phyloP scores from a whole-genome alignment of 2,329 filamentous ascomycete genomes.

The Ambrosiella xylebori region DNA sequence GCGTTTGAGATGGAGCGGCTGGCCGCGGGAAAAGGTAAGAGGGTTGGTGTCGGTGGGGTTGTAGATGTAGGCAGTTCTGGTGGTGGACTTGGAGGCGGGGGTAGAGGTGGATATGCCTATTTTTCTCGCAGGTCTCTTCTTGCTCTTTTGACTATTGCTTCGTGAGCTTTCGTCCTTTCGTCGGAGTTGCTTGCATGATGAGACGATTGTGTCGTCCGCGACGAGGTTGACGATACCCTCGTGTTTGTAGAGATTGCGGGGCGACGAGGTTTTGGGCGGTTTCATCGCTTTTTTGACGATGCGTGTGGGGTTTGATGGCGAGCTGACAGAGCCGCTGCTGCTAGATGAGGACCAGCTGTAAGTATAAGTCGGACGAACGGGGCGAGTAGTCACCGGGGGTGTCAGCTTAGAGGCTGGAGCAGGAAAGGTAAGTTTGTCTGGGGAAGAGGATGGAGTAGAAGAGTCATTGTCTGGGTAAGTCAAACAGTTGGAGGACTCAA shows the following conservation, averaged over 20 bases:
- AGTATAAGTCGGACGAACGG: too few relatives aligned
- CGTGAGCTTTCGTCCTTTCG: background rate
- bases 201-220: background rate
- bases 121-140: background rate
- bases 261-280: background rate
- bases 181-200: background rate
- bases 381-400: too few relatives aligned
- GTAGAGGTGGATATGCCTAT: background rate
- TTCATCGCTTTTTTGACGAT: background rate
- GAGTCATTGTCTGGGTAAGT: too few relatives aligned
- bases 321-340: background rate
- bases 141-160: background rate
- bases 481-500: too few relatives aligned
- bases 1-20: background rate
- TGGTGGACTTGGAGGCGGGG: background rate
- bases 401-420: too few relatives aligned
- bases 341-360: too few relatives aligned
- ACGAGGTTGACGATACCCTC: background rate
- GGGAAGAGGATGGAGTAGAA: too few relatives aligned
- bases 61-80: background rate
- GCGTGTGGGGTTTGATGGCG: background rate
- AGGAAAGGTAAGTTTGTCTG: too few relatives aligned
- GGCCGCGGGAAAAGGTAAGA: background rate
- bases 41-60: conserved; percentile 5
- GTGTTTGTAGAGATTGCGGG: background rate